These are phyloP conservation scores for Ceratocystis albifundus DNA, from an alignment of 2,329 filamentous ascomycete genomes.

Conservation along the genomic window DNA sequence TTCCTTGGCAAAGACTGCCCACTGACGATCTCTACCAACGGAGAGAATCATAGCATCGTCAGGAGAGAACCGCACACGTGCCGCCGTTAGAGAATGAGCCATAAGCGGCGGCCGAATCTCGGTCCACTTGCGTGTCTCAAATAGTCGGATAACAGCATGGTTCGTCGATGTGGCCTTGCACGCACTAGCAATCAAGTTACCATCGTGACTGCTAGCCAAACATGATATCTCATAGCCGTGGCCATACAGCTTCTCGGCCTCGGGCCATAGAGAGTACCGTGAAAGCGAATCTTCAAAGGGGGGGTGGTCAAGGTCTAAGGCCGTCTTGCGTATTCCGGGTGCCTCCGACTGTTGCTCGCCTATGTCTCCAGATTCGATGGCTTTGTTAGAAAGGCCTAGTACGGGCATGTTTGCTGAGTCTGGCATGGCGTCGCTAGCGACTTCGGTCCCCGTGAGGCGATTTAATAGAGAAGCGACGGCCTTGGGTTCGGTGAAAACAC, in stretches of 20 bases:
- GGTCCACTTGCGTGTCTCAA: conserved; percentile 77
- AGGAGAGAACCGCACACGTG: conserved; percentile 64
- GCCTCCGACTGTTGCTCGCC: conserved; percentile 31
- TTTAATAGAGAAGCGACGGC: conserved; percentile 65
- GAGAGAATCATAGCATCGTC: conserved; percentile 69
- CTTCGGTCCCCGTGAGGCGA: conserved; percentile 46
- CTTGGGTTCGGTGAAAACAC: conserved; percentile 83
- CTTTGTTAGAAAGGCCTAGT: conserved; percentile 91
- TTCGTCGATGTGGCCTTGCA: conserved; percentile 88
- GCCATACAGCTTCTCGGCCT: conserved; percentile 91
- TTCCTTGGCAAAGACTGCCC: conserved; percentile 62
- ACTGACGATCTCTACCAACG: conserved; percentile 83
- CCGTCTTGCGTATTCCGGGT: conserved; percentile 39
- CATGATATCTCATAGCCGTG: conserved; percentile 95
- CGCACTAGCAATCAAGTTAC: conserved; percentile 70
- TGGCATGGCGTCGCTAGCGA: conserved; percentile 44
- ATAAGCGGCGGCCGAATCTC: conserved; percentile 72
- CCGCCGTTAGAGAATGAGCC: conserved; percentile 80
- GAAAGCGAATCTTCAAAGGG: conserved; percentile 84
- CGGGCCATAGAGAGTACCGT: conserved; percentile 86
- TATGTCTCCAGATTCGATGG: conserved; percentile 50
- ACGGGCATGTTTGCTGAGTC: conserved; percentile 93
- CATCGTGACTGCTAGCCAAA: conserved; percentile 65
- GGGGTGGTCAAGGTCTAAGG: conserved; percentile 57
- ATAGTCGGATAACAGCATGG: conserved; percentile 86